phyloP scores from a whole-genome alignment of 495 filamentous ascomycete genomes.

The Aspergillus saccharolyticus region DNA sequence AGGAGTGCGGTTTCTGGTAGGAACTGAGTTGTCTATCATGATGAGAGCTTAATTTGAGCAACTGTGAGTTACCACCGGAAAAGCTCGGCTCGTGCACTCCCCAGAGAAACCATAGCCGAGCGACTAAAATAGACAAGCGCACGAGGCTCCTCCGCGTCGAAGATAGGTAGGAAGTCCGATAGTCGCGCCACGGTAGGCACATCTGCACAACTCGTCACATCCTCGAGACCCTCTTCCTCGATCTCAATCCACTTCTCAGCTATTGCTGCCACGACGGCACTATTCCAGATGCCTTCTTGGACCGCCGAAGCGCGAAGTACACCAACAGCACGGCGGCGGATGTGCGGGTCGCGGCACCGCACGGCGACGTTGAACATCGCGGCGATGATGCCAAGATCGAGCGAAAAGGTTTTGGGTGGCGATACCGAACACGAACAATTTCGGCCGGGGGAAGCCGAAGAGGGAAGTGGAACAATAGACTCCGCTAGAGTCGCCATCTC shows the following conservation, averaged over 20 bases:
- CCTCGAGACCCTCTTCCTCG: neutral
- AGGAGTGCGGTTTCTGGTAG: too few relatives aligned
- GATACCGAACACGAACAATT: neutral
- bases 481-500: neutral
- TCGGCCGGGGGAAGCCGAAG: neutral
- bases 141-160: neutral
- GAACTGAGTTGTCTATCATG: too few relatives aligned
- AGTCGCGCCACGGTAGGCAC: neutral
- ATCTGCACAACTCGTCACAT: neutral
- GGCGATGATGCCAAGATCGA: neutral
- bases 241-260: slow-evolving; percentile 2
- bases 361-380: neutral
- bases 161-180: neutral
- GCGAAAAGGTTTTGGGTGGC: neutral
- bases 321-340: neutral
- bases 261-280: neutral
- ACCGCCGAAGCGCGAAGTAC: neutral
- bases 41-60: too few relatives aligned
- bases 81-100: neutral
- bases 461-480: neutral
- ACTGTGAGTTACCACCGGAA: slow-evolving; percentile 2
- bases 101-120: neutral
- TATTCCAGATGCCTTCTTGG: neutral
- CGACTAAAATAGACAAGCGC: neutral
- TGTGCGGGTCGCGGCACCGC: neutral